Percentiles rank a stretch among this genome's conserved stretches.
These are phyloP conservation scores for Sarocladium strictum DNA, from an alignment of 2,329 filamentous ascomycete species.

Conservation along the genomic window DNA sequence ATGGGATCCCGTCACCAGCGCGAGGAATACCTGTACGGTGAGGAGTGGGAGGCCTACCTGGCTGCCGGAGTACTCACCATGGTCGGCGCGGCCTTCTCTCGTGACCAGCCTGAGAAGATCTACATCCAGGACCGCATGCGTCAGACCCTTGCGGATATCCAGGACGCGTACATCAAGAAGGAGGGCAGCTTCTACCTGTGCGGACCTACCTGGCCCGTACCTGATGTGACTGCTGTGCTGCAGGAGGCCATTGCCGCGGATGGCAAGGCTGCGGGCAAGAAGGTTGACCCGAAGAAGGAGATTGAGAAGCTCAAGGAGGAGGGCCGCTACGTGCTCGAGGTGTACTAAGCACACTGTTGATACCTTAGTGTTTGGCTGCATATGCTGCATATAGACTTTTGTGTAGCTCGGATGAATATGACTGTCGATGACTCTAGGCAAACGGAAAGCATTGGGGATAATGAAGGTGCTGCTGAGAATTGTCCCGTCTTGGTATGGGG, in stretches of 20 bases:
- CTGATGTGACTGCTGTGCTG: conserved; percentile 88
- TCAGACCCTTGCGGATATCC: conserved; percentile 74
- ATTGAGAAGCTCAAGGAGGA: conserved; percentile 98
- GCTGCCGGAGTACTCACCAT: conserved; percentile 93
- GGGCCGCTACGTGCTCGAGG: conserved; percentile 89
- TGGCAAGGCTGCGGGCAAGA: conserved; percentile 64
- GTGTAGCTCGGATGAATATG: neutral
- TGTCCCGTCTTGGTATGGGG: no score
- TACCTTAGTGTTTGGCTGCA: conserved; percentile 14
- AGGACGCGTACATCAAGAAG: conserved; percentile 78
- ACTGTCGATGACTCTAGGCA: no score
- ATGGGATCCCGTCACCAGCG: conserved; percentile 96
- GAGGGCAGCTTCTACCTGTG: conserved; percentile 96
- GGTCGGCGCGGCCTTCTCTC: conserved; percentile 87
- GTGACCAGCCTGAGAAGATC: conserved; percentile 96
- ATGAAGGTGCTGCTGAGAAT: no score
- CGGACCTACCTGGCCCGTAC: conserved; percentile 96
- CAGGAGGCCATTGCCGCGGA: conserved; percentile 84
- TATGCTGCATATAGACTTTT: conserved; percentile 5
- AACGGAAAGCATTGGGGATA: no score
- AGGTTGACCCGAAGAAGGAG: conserved; percentile 80
- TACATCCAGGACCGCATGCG: conserved; percentile 99
- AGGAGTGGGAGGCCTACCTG: conserved; percentile 98
- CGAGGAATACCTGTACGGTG: conserved; percentile 97
- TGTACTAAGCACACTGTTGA: conserved; percentile 59